A percentile compares a stretch with the other conserved stretches of the same genome.
Evolutionary conservation across 202 grass and related monocot species (phyloP).

Genomic region (Setaria viridis): DNA sequence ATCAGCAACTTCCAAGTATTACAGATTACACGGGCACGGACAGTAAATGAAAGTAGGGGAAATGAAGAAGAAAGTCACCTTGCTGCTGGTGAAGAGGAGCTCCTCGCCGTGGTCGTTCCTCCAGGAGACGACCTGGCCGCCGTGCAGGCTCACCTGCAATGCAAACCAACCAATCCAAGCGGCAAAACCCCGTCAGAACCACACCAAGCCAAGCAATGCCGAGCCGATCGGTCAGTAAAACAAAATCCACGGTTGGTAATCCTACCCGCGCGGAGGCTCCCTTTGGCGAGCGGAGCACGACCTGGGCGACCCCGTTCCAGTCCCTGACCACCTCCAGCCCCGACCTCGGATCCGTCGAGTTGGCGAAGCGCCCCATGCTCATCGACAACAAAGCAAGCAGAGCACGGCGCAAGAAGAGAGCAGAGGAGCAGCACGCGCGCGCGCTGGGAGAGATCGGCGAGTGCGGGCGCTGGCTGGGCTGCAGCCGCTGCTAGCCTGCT

Average conservation of each 20-base stretch:
- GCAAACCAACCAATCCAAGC: not conserved
- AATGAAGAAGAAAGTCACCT: constrained; percentile 45
- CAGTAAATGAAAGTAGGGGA: not conserved
- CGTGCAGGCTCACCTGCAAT: constrained; percentile 91
- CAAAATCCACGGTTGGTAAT: not conserved
- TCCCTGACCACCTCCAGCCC: constrained; percentile 64
- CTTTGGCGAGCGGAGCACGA: constrained; percentile 68
- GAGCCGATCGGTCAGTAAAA: not conserved
- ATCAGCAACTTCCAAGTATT: not conserved
- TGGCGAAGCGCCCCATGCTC: constrained; percentile 69
- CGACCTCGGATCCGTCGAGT: constrained; percentile 57
- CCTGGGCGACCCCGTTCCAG: constrained; percentile 71
- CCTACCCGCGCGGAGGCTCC: constrained; percentile 82
- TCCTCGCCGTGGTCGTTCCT: constrained; percentile 92
- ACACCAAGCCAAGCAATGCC: constrained; percentile 25
- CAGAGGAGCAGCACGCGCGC: not conserved
- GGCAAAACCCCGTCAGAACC: constrained; percentile 35
- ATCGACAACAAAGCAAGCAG: constrained; percentile 19
- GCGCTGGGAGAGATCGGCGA: not conserved
- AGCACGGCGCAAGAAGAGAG: not conserved
- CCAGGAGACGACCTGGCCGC: constrained; percentile 94
- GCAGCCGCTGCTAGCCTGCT: not conserved
- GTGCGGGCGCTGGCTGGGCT: not conserved
- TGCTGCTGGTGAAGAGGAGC: constrained; percentile 97
- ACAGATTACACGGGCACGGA: not conserved